These are phyloP conservation scores for Colletotrichum spinosum DNA, from an alignment of 2,329 filamentous ascomycete species.

Conservation along the genomic window DNA sequence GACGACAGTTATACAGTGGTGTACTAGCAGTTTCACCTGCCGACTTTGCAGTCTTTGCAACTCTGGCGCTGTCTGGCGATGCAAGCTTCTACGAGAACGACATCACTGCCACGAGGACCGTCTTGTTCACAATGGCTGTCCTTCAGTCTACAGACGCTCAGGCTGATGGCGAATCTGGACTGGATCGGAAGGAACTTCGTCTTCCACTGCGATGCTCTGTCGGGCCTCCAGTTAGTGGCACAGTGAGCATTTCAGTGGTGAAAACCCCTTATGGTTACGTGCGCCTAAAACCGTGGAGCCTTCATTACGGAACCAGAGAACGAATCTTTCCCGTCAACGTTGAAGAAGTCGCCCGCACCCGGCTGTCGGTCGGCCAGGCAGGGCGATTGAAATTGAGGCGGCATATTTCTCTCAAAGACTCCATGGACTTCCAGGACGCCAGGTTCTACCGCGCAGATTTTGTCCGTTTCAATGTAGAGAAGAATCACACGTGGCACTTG, in stretches of 20 bases:
- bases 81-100: neutral
- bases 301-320: no score
- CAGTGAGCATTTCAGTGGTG: no score
- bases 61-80: neutral
- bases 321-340: neutral
- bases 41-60: neutral
- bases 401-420: neutral
- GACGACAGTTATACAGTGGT: neutral
- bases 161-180: neutral
- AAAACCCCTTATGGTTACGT: no score
- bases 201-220: neutral
- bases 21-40: neutral
- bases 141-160: neutral
- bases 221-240: no score
- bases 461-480: neutral
- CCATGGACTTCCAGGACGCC: neutral
- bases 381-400: neutral
- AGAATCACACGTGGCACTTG: neutral
- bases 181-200: neutral
- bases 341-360: neutral
- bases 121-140: neutral
- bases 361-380: neutral
- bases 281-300: no score
- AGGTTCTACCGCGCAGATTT: constrained; percentile 1
- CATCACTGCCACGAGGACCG: neutral